phyloP scores from a whole-genome alignment of 179 eudicot genomes.

The Beta corolliflora region DNA sequence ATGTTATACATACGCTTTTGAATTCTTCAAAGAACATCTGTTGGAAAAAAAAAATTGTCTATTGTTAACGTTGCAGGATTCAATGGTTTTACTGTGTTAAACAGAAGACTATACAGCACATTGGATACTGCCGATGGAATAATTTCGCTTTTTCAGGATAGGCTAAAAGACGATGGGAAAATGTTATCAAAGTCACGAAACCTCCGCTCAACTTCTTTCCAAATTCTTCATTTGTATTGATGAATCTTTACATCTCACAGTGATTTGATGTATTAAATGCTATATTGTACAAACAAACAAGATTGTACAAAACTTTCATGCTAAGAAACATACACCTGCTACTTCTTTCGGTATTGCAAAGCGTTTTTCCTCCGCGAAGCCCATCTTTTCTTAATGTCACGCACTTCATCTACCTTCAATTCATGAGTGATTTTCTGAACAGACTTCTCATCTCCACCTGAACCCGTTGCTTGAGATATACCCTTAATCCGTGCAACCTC shows the following conservation, averaged over 20 bases:
- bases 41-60: too few relatives aligned
- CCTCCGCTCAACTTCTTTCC: neutral
- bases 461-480: slow-evolving; percentile 22
- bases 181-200: neutral
- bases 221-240: neutral
- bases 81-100: neutral
- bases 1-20: neutral
- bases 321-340: slow-evolving; percentile 6
- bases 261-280: neutral
- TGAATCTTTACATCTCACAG: neutral
- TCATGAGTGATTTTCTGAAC: slow-evolving; percentile 22
- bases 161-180: neutral
- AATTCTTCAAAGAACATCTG: neutral
- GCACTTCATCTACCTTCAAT: slow-evolving; percentile 21
- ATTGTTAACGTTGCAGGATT: neutral
- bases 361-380: slow-evolving; percentile 56
- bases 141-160: too few relatives aligned
- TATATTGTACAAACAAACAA: slow-evolving; percentile 18
- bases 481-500: slow-evolving; percentile 78
- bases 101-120: neutral
- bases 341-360: slow-evolving; percentile 35
- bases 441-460: slow-evolving; percentile 15
- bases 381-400: slow-evolving; percentile 83
- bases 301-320: slow-evolving; percentile 14
- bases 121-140: neutral